phyloP scores from a whole-genome alignment of 1,139 yeast genomes.

The Hansenula lynferdii region DNA sequence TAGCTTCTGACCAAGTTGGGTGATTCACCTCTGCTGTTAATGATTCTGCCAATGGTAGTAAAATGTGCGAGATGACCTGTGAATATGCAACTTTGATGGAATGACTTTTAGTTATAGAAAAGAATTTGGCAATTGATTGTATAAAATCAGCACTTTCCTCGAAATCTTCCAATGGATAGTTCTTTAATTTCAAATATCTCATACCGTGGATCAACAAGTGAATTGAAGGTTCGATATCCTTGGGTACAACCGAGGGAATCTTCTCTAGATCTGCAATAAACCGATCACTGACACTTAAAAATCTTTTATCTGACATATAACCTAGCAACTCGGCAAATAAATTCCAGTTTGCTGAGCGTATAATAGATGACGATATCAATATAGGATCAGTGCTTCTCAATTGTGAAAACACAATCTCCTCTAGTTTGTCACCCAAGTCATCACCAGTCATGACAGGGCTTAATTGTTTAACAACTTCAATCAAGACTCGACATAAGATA shows the following conservation, averaged over 20 bases:
- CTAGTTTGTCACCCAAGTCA: slow-evolving; percentile 78
- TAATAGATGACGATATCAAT: slow-evolving; percentile 56
- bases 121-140: slow-evolving; percentile 81
- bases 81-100: slow-evolving; percentile 73
- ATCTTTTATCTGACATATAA: slow-evolving; percentile 79
- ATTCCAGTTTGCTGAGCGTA: slow-evolving; percentile 92
- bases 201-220: slow-evolving; percentile 85
- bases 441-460: slow-evolving; percentile 69
- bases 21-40: slow-evolving; percentile 94
- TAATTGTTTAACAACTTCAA: slow-evolving; percentile 89
- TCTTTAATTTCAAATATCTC: slow-evolving; percentile 73
- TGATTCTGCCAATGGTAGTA: slow-evolving; percentile 78
- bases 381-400: slow-evolving; percentile 83
- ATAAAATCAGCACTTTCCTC: slow-evolving; percentile 93
- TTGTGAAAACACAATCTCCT: slow-evolving; percentile 91
- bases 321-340: slow-evolving; percentile 87
- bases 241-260: slow-evolving; percentile 48
- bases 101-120: slow-evolving; percentile 58
- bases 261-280: slow-evolving; percentile 92
- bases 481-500: slow-evolving; percentile 87
- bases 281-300: slow-evolving; percentile 85
- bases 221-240: slow-evolving; percentile 66
- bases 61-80: slow-evolving; percentile 69
- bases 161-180: slow-evolving; percentile 82
- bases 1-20: slow-evolving; percentile 90